Percentiles rank a stretch among this genome's conserved stretches.
Evolutionary conservation across 768 basidiomycete species (phyloP).

Genomic region (Boletus subcaerulescens): DNA sequence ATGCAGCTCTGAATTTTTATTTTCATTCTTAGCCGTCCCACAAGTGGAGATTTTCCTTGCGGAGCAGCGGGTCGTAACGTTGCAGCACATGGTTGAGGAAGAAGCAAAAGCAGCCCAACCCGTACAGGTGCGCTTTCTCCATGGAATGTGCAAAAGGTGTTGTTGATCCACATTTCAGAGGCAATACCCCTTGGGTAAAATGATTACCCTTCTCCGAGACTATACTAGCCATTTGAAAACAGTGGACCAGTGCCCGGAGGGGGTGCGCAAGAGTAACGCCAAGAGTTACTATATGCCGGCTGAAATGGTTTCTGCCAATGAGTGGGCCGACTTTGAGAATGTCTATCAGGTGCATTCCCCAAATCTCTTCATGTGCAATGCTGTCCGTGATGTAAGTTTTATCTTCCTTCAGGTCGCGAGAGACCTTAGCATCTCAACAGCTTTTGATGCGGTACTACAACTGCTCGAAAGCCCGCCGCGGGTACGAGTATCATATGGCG

Average conservation of each 20-base stretch:
- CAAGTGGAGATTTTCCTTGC: constrained; percentile 65
- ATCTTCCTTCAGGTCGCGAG: neutral
- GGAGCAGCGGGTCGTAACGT: constrained; percentile 48
- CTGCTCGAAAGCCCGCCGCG: constrained; percentile 69
- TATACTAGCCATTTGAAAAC: constrained; percentile 56
- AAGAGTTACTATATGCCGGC: constrained; percentile 64
- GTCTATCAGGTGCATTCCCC: constrained; percentile 91
- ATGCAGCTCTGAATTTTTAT: neutral
- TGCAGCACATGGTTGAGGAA: constrained; percentile 31
- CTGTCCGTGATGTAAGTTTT: constrained; percentile 70
- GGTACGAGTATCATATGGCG: constrained; percentile 87
- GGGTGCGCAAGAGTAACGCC: constrained; percentile 31
- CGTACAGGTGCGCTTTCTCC: constrained; percentile 14
- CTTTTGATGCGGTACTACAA: constrained; percentile 88
- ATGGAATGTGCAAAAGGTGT: neutral
- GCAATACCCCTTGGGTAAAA: constrained; percentile 37
- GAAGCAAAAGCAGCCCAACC: constrained; percentile 6
- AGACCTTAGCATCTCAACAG: constrained; percentile 37
- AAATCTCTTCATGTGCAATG: constrained; percentile 71
- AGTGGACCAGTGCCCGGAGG: constrained; percentile 38
- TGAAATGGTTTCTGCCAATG: constrained; percentile 62
- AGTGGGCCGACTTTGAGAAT: constrained; percentile 83
- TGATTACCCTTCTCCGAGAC: constrained; percentile 57
- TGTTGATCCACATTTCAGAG: constrained; percentile 19
- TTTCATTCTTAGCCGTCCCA: constrained; percentile 47